Base-by-base conservation (phyloP, 106 monocot genomes). In the Chionographis japonica region DNA sequence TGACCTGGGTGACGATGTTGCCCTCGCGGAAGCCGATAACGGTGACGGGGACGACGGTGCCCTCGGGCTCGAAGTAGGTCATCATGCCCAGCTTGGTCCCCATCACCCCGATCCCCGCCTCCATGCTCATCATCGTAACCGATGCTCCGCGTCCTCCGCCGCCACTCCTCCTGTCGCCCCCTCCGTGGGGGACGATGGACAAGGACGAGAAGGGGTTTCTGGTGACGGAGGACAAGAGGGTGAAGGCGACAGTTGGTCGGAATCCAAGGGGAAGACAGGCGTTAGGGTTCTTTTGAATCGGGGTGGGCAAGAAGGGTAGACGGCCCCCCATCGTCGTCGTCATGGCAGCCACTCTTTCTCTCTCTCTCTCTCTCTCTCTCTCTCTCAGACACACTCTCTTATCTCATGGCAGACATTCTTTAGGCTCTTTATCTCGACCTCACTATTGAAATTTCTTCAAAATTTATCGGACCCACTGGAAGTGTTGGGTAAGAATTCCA, bases 21-120 rank as follows among this genome's bases (percentile, higher is more conserved):
- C 95, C 95, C 85, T 97, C 92, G 51, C 92, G 86, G 76, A 97
- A 97, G 4, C 89, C 95, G 58, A 97, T 76, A 78, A 97, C 82
- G 58, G 95, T 95, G 68, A 95, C 86, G 54, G 95, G 92, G 50
- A 95, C 92, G 50, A 80, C 92, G 61, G 84, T 85, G 19, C 95
- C 95, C 51, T 64, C 54, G 37, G 92, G 74, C 60, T 97, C 89
- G 76, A 92, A 89, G 82, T 80, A 92, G 71, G 79, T 86, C 95
- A 97, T 97, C 95, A 97, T 97, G 5, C 92, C 95, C 10, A 97
- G 80, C 73, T 92, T 97, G 54, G 92, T 97, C 9, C 89, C 95
- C 95, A 97, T 92, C n/a, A 97, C 80, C 0, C 95, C 95, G 4
- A 92, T 42, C 1, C 89, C 84, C 10, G 95, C 95, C 71, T 92